A percentile compares a stretch with the other conserved stretches of the same genome.
Evolutionary conservation across 495 filamentous ascomycete genomes (phyloP).

Genomic region (Aspergillus sparsus): DNA sequence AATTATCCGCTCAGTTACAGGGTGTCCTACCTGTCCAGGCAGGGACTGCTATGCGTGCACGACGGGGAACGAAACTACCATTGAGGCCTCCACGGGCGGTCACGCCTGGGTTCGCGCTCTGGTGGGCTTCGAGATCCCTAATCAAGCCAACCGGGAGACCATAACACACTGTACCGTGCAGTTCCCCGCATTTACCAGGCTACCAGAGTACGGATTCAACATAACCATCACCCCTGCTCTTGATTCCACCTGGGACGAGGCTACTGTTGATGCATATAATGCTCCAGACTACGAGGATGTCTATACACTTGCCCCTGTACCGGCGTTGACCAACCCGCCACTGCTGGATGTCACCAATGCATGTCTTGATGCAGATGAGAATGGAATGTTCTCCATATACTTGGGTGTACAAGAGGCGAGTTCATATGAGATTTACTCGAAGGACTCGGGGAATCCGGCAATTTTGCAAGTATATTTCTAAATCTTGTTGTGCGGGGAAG

Average conservation of each 20-base stretch:
- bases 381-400: conserved; percentile 20
- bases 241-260: conserved; percentile 22
- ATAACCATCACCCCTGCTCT: conserved; percentile 16
- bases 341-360: conserved; percentile 18
- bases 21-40: conserved; percentile 17
- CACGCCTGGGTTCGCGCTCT: conserved; percentile 15
- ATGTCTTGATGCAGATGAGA: conserved; percentile 10
- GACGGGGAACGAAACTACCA: conserved; percentile 8
- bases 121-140: conserved; percentile 20
- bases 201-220: conserved; percentile 9
- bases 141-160: background rate
- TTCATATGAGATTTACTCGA: conserved; percentile 21
- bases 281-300: conserved; percentile 9
- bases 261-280: conserved; percentile 19
- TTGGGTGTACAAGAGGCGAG: conserved; percentile 10
- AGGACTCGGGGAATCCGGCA: conserved; percentile 22
- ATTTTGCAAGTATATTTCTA: conserved; percentile 12
- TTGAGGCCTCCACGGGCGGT: conserved; percentile 15
- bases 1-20: conserved; percentile 16
- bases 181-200: conserved; percentile 19
- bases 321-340: conserved; percentile 10
- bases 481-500: background rate
- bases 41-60: conserved; percentile 20
- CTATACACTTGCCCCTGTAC: conserved; percentile 1
- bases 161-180: conserved; percentile 19